Evolutionary conservation across 73 alveolate species (phyloP).

Genomic region (Blepharisma japonicum): DNA sequence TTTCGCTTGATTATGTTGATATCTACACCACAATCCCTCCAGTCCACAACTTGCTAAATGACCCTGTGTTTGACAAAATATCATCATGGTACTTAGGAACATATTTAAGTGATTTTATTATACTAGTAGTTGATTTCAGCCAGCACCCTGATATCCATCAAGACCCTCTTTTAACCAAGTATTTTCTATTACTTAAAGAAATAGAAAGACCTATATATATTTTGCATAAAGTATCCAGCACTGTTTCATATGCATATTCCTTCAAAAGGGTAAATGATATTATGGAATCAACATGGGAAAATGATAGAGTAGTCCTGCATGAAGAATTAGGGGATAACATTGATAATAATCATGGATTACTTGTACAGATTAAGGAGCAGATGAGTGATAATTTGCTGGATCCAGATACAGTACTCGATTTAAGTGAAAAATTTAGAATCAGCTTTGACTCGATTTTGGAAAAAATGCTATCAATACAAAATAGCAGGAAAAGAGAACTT

Average conservation of each 20-base stretch:
- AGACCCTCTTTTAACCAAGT: background rate
- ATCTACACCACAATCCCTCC: background rate
- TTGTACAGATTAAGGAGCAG: conserved; percentile 15
- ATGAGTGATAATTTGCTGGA: conserved; percentile 6
- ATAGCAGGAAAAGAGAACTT: conserved; percentile 24
- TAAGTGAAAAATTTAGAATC: background rate
- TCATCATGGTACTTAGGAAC: conserved; percentile 21
- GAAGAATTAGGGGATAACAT: background rate
- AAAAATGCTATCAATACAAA: background rate
- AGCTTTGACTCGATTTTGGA: background rate
- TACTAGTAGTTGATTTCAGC: background rate
- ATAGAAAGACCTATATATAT: conserved; percentile 2
- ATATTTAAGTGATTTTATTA: background rate
- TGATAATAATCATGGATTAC: background rate
- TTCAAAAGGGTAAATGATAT: background rate
- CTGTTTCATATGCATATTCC: background rate
- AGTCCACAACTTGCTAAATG: background rate
- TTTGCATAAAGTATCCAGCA: background rate
- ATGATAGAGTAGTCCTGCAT: background rate
- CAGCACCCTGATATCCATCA: conserved; percentile 11
- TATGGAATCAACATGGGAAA: background rate
- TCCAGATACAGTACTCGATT: background rate
- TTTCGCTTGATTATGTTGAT: background rate
- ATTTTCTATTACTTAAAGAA: background rate
- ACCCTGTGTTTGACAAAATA: background rate